A percentile compares a stretch with the other conserved stretches of the same genome.
Evolutionary conservation across 1,284 basidiomycete species (phyloP).

Genomic region (Inonotus obliquus): DNA sequence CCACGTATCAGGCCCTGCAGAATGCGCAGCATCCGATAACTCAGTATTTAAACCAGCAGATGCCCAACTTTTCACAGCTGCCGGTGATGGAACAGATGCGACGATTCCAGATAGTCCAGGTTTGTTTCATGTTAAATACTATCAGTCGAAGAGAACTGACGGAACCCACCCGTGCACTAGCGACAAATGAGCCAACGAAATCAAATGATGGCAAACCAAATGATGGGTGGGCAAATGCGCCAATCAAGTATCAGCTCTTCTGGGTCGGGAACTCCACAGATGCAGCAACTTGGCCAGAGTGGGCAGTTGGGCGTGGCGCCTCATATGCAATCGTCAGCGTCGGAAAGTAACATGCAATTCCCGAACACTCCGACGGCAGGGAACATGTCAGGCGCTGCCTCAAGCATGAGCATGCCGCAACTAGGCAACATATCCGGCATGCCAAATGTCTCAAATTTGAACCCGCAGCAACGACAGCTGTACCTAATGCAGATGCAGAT

Average conservation of each 20-base stretch:
- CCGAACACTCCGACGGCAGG: not conserved
- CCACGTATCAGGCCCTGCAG: conserved; percentile 47
- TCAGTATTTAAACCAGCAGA: conserved; percentile 44
- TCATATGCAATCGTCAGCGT: conserved; percentile 4
- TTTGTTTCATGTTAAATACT: conserved; percentile 27
- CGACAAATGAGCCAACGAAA: conserved; percentile 23
- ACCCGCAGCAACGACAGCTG: conserved; percentile 31
- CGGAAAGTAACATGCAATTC: conserved; percentile 2
- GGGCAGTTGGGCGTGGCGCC: conserved; percentile 4
- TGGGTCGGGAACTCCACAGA: conserved; percentile 12
- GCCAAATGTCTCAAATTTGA: conserved; percentile 22
- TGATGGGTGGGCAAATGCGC: conserved; percentile 16
- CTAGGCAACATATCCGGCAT: conserved; percentile 22
- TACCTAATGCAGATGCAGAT: conserved; percentile 32
- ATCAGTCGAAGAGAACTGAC: conserved; percentile 11
- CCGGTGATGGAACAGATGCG: conserved; percentile 53
- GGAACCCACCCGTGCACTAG: not conserved
- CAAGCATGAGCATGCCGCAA: conserved; percentile 1
- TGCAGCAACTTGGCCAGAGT: conserved; percentile 30
- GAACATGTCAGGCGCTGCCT: conserved; percentile 2
- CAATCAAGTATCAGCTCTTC: not conserved
- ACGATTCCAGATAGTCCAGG: conserved; percentile 50
- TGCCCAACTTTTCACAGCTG: conserved; percentile 51
- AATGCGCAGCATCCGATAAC: conserved; percentile 53
- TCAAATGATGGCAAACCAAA: conserved; percentile 12